These are phyloP conservation scores for Beta lomatogona DNA, from an alignment of 179 eudicot species.

Conservation along the genomic window DNA sequence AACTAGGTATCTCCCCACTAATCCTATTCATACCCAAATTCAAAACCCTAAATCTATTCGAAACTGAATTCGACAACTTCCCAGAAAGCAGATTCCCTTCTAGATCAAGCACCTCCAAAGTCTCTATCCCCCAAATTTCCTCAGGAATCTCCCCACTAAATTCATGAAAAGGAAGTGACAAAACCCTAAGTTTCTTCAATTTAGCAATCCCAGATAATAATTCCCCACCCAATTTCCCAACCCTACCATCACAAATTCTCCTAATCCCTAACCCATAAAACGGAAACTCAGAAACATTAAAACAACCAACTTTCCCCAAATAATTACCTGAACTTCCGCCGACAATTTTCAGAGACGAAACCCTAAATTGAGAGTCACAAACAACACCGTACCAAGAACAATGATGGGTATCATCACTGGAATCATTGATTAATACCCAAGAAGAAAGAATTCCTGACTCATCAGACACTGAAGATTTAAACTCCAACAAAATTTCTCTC, in stretches of 20 bases:
- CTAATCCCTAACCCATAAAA: constrained; percentile 57
- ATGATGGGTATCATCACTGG: constrained; percentile 26
- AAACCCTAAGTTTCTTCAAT: constrained; percentile 56
- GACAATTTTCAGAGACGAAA: constrained; percentile 38
- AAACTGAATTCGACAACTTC: constrained; percentile 41
- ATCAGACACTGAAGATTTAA: constrained; percentile 59
- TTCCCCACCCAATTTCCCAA: constrained; percentile 50
- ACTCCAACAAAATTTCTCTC: constrained; percentile 39
- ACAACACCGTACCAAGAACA: constrained; percentile 65
- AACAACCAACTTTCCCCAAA: constrained; percentile 37
- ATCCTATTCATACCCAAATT: constrained; percentile 58
- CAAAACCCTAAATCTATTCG: constrained; percentile 56
- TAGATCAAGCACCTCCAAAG: constrained; percentile 68
- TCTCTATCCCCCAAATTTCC: constrained; percentile 53
- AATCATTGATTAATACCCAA: constrained; percentile 40
- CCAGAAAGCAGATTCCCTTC: constrained; percentile 63
- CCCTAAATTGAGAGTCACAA: constrained; percentile 52
- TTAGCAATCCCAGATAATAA: constrained; percentile 42
- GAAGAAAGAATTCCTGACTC: constrained; percentile 49
- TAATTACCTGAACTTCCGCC: constrained; percentile 44
- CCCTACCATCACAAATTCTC: constrained; percentile 41
- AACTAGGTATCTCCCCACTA: constrained; percentile 47
- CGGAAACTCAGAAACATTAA: constrained; percentile 34
- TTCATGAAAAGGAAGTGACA: constrained; percentile 60
- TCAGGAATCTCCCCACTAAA: constrained; percentile 52